These are phyloP conservation scores for Suillus alpinus DNA, from an alignment of 768 basidiomycete genomes.

Conservation along the genomic window DNA sequence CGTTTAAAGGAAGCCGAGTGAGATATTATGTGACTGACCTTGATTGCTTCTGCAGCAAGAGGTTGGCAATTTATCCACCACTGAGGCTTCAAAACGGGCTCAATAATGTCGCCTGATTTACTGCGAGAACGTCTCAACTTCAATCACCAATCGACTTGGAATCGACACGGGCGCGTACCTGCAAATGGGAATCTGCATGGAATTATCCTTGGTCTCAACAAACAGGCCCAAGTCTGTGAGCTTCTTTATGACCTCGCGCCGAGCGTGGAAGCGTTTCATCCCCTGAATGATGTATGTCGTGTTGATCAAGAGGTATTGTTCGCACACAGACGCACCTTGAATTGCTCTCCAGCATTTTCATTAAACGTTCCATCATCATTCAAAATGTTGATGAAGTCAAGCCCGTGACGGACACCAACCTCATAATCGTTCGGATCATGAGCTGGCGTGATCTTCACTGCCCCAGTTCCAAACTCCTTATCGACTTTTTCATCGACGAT, in stretches of 20 bases:
- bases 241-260: slow-evolving; percentile 77
- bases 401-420: slow-evolving; percentile 80
- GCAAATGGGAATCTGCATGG: slow-evolving; percentile 97
- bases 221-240: slow-evolving; percentile 84
- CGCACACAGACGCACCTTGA: slow-evolving; percentile 47
- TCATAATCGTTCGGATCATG: slow-evolving; percentile 98
- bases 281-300: slow-evolving; percentile 45
- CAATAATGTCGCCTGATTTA: slow-evolving; percentile 96
- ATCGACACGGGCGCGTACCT: slow-evolving; percentile 41
- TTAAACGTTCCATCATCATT: slow-evolving; percentile 98
- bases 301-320: background rate
- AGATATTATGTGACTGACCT: slow-evolving; percentile 41
- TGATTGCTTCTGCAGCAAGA: slow-evolving; percentile 85
- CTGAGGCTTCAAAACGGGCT: slow-evolving; percentile 93
- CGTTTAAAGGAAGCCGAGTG: background rate
- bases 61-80: slow-evolving; percentile 98
- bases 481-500: slow-evolving; percentile 81
- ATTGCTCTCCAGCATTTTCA: slow-evolving; percentile 77
- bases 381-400: slow-evolving; percentile 91
- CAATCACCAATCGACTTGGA: background rate
- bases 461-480: slow-evolving; percentile 96
- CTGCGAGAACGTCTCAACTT: slow-evolving; percentile 34
- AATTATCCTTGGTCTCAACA: slow-evolving; percentile 91
- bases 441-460: slow-evolving; percentile 98
- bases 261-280: slow-evolving; percentile 97